Evolutionary conservation across 192 early-diverging fungal species (phyloP).

Genomic region (Coemansia sp.): DNA sequence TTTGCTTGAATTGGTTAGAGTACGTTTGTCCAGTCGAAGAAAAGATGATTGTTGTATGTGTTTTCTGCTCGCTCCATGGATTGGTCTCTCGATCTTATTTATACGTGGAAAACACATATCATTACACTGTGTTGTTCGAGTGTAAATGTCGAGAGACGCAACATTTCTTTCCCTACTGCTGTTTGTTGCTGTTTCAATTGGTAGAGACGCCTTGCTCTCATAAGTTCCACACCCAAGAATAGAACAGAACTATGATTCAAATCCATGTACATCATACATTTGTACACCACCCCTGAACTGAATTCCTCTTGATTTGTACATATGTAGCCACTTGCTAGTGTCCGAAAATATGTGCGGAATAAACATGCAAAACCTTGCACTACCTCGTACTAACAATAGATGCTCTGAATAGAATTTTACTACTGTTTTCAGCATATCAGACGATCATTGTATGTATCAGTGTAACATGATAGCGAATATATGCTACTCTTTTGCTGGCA

Average conservation of each 20-base stretch:
- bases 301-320: background rate
- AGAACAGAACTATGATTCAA: background rate
- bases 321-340: background rate
- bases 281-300: background rate
- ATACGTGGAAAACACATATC: background rate
- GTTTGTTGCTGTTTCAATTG: background rate
- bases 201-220: background rate
- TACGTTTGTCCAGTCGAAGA: background rate
- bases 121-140: too few relatives aligned
- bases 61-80: background rate
- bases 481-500: background rate
- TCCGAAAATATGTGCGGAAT: conserved; percentile 2
- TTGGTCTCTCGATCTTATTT: background rate
- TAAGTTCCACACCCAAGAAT: background rate
- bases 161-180: background rate
- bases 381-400: background rate
- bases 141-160: background rate
- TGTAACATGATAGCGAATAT: background rate
- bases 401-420: background rate
- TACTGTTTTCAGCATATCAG: conserved; percentile 2
- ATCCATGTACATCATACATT: background rate
- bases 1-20: background rate
- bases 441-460: background rate
- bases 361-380: background rate
- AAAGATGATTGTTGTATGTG: background rate